Evolutionary conservation across 805 yeast species (phyloP), one percentile per base, ranked within the genome.

Genomic region (Lipomyces spencermartinsiae): DNA sequence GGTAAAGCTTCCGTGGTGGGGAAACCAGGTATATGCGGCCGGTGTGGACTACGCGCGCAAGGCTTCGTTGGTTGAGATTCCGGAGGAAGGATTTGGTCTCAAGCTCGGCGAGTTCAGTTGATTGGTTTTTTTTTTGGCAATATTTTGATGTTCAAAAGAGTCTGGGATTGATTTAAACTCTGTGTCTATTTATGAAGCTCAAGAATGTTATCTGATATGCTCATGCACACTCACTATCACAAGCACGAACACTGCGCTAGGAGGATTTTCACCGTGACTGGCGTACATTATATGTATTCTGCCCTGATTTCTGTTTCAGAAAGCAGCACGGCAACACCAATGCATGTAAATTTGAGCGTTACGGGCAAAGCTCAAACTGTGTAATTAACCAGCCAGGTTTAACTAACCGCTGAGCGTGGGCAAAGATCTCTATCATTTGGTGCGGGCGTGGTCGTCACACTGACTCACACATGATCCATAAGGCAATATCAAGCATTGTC

Each of bases 1-100:
- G 61, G 79, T 82, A 39, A 58, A 16, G 16, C 19, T 66, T n/a
- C 67, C 75, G 6, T 87, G 90, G 90, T 87, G 90, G 90, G 90
- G 90, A 1, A 87, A 86, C 64, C 70, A 65, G 35, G 76, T 70
- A 34, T 68, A 56, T 31, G 58, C 60, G n/a, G 39, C 34, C 7
- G 69, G 69, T 8, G 63, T 66, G 12, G 69, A 66, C 25, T 66
- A 62, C 34, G 66, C 60, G 14, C 59, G 69, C 7, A 59, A n/a
- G 25, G 66, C 66, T 14, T 58, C 66, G 51, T 31, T 62, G n/a
- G 6, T 34, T 33, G 57, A 25, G 33, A 59, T 66, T 58, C 69
- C 69, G n/a, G 59, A 49, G 5, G 69, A 55, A 9, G 69, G 69
- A 6, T 66, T 66, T 49, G 69, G 69, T 7, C 57, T 62, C 9